Evolutionary conservation across 1,139 yeast species (phyloP).

Genomic region (Trichomonascaceae sp.): DNA sequence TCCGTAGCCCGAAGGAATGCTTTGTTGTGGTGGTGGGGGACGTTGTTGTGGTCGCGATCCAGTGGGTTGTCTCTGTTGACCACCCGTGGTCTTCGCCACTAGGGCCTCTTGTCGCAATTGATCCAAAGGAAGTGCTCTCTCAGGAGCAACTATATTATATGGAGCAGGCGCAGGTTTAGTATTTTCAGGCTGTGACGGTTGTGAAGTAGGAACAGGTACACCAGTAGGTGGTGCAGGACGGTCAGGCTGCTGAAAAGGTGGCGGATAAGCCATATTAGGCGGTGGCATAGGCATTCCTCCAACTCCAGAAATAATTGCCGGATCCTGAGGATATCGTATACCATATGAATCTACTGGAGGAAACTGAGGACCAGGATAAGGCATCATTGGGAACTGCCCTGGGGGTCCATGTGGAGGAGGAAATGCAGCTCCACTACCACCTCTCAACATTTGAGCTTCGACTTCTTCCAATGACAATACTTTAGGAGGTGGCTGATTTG

Average conservation of each 20-base stretch:
- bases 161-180: conserved; percentile 9
- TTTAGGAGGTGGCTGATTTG: conserved; percentile 21
- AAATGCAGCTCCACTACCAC: conserved; percentile 18
- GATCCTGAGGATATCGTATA: conserved; percentile 19
- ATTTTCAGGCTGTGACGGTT: background rate
- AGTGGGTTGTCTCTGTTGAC: conserved; percentile 33
- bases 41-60: background rate
- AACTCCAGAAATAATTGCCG: conserved; percentile 15
- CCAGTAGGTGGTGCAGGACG: conserved; percentile 7
- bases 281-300: conserved; percentile 16
- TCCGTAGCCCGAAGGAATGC: conserved; percentile 43
- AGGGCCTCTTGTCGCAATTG: conserved; percentile 32
- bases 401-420: conserved; percentile 9
- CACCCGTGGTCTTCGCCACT: conserved; percentile 21
- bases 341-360: conserved; percentile 8
- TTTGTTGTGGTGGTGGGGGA: background rate
- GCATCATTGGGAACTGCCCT: conserved; percentile 11
- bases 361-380: conserved; percentile 15
- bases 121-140: conserved; percentile 17
- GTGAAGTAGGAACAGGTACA: background rate
- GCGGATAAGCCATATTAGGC: conserved; percentile 30
- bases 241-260: conserved; percentile 21
- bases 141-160: conserved; percentile 12
- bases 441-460: conserved; percentile 59
- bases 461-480: conserved; percentile 67